Percentiles rank a stretch among this genome's conserved stretches.
Evolutionary conservation across 441 rosid genomes (phyloP).

Genomic region (Hypseocharis bilobata): DNA sequence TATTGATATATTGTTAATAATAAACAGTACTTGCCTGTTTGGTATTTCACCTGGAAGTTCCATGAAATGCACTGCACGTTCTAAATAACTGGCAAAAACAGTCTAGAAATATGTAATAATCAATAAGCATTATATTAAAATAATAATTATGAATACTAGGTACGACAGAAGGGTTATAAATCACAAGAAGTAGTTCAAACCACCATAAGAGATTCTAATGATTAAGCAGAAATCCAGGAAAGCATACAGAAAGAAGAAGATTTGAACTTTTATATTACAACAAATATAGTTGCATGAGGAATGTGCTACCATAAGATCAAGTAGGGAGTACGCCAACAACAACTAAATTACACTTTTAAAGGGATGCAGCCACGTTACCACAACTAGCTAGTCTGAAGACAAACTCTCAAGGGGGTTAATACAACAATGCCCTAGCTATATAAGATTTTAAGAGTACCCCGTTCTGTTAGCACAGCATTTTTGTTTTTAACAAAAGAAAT

Average conservation of each 20-base stretch:
- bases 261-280: neutral
- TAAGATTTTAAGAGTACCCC: neutral
- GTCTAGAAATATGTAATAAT: constrained; percentile 37
- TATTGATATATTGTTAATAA: neutral
- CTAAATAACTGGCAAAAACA: constrained; percentile 76
- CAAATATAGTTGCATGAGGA: neutral
- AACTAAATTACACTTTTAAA: neutral
- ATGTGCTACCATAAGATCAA: neutral
- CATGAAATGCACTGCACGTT: constrained; percentile 95
- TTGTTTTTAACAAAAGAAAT: too few relatives aligned
- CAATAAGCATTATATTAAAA: constrained; percentile 12
- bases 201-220: neutral
- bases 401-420: neutral
- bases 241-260: neutral
- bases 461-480: too few relatives aligned
- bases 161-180: neutral
- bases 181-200: neutral
- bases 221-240: neutral
- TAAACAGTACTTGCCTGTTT: constrained; percentile 57
- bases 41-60: constrained; percentile 99
- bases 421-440: neutral
- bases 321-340: neutral
- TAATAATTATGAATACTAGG: neutral
- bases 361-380: neutral
- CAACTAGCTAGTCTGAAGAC: neutral